Percentiles rank a stretch among this genome's conserved stretches.
phyloP scores from a whole-genome alignment of 2,329 filamentous ascomycete species.

The Massarina eburnea region DNA sequence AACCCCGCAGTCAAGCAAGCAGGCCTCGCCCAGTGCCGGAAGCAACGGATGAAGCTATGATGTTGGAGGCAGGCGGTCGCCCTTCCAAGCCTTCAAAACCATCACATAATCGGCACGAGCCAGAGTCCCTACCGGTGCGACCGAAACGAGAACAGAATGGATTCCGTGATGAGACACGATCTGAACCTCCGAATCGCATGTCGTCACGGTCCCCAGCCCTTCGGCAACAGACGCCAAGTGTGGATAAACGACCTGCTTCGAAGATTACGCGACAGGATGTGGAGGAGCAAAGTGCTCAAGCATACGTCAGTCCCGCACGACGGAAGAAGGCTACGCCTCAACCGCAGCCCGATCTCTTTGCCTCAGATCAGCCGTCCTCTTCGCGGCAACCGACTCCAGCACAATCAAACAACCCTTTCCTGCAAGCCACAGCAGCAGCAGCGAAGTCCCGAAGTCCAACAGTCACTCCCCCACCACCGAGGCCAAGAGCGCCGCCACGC shows the following conservation, averaged over 20 bases:
- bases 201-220: constrained; percentile 44
- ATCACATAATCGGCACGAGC: constrained; percentile 23
- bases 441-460: constrained; percentile 37
- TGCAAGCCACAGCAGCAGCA: constrained; percentile 25
- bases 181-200: constrained; percentile 39
- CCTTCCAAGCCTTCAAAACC: constrained; percentile 47
- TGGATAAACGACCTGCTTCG: constrained; percentile 50
- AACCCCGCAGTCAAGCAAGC: constrained; percentile 22
- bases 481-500: constrained; percentile 55
- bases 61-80: constrained; percentile 72
- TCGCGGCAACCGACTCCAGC: constrained; percentile 36
- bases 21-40: constrained; percentile 20
- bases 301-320: constrained; percentile 84
- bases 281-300: constrained; percentile 79
- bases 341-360: constrained; percentile 61
- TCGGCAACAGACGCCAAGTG: constrained; percentile 34
- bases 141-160: constrained; percentile 27
- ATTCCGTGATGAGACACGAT: constrained; percentile 10
- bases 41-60: constrained; percentile 64
- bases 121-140: constrained; percentile 23
- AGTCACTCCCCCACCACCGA: constrained; percentile 45
- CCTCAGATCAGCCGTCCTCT: constrained; percentile 30
- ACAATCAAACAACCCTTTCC: constrained; percentile 45
- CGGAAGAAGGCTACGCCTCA: constrained; percentile 67
- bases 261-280: constrained; percentile 71